Conservation (phyloP, 1,284 basidiomycete species). For the Irpex sp. region DNA sequence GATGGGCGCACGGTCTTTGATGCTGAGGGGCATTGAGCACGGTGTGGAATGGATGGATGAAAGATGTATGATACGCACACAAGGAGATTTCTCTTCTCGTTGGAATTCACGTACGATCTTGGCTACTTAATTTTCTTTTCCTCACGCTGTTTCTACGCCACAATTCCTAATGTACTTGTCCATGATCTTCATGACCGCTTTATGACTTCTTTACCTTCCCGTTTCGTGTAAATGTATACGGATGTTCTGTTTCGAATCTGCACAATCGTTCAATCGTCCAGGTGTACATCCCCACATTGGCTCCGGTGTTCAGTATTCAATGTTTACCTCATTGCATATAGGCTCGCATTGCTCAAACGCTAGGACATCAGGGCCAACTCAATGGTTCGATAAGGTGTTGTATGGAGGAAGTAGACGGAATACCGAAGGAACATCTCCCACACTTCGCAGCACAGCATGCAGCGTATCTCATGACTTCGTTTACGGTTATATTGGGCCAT, state of each 20-base stretch:
- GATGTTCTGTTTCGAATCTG: background rate
- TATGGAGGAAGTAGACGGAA: background rate
- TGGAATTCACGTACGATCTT: background rate
- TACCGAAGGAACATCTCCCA: background rate
- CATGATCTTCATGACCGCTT: background rate
- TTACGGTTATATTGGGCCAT: background rate
- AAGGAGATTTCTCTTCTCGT: background rate
- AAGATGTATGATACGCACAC: background rate
- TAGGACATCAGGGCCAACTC: background rate
- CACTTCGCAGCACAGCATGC: background rate
- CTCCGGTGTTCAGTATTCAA: background rate
- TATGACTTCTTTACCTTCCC: background rate
- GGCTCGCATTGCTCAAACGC: background rate
- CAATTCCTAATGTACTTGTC: background rate
- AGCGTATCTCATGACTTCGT: background rate
- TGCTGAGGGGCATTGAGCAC: slow-evolving; percentile 42
- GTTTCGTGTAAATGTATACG: background rate
- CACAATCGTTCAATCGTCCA: background rate
- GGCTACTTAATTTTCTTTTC: background rate
- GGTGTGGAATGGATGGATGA: background rate
- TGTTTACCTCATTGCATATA: background rate
- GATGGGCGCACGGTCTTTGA: slow-evolving; percentile 61
- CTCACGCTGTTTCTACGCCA: background rate
- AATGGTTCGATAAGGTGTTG: background rate
- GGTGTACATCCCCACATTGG: background rate